phyloP scores from a whole-genome alignment of 2,329 filamentous ascomycete species.

The Diplodia corticola region DNA sequence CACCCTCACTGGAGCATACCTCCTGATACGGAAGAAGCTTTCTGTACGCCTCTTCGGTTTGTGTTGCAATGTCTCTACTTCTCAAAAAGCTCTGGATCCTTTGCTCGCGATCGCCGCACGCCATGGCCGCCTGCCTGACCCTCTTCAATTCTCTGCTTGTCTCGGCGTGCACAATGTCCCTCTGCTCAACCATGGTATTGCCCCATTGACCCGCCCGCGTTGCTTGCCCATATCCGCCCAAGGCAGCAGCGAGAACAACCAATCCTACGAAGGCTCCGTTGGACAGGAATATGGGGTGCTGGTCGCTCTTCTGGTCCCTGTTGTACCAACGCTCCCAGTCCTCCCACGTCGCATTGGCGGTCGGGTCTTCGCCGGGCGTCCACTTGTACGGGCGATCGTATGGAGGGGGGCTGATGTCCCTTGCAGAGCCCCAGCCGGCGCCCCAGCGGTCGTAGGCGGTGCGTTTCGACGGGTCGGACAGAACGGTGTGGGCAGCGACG shows the following conservation, averaged over 20 bases:
- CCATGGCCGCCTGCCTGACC: constrained; percentile 55
- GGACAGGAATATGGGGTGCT: constrained; percentile 64
- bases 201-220: constrained; percentile 66
- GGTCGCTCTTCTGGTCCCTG: constrained; percentile 39
- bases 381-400: constrained; percentile 29
- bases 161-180: constrained; percentile 65
- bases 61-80: constrained; percentile 44
- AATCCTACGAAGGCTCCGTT: constrained; percentile 76
- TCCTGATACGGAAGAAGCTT: constrained; percentile 49
- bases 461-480: constrained; percentile 77
- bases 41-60: constrained; percentile 47
- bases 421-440: constrained; percentile 69
- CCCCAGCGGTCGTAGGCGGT: constrained; percentile 80
- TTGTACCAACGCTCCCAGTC: constrained; percentile 74
- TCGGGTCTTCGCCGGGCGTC: constrained; percentile 46
- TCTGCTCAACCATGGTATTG: constrained; percentile 63
- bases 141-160: constrained; percentile 64
- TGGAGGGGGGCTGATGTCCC: constrained; percentile 34
- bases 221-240: constrained; percentile 72
- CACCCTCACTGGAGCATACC: constrained; percentile 47
- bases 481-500: constrained; percentile 82
- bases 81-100: constrained; percentile 77
- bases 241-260: constrained; percentile 66
- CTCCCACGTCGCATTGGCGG: constrained; percentile 91
- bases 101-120: constrained; percentile 46